These are phyloP conservation scores for Kwoniella shandongensis DNA, from an alignment of 768 basidiomycete genomes.

Conservation along the genomic window DNA sequence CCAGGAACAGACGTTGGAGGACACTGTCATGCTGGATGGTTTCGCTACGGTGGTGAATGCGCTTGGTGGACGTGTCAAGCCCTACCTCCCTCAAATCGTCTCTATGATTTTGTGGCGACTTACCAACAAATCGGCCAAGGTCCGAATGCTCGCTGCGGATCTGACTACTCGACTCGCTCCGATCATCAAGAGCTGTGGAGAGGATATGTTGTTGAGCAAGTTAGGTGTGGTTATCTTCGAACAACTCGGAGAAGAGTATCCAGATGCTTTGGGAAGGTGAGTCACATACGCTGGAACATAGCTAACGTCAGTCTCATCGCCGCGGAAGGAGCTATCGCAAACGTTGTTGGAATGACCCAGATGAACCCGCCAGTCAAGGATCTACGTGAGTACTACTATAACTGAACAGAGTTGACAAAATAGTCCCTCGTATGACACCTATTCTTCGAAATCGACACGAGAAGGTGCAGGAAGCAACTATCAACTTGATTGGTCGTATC, in stretches of 20 bases:
- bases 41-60: constrained; percentile 98
- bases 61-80: constrained; percentile 90
- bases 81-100: constrained; percentile 97
- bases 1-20: constrained; percentile 99
- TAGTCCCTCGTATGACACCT: constrained; percentile 99
- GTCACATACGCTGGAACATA: constrained; percentile 16
- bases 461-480: constrained; percentile 98
- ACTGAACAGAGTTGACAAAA: constrained; percentile 26
- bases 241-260: constrained; percentile 98
- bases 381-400: constrained; percentile 67
- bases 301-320: constrained; percentile 78
- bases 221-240: constrained; percentile 96
- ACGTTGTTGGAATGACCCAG: constrained; percentile 99
- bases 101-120: constrained; percentile 98
- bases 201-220: constrained; percentile 92
- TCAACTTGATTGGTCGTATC: constrained; percentile 99
- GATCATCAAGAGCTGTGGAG: constrained; percentile 98
- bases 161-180: constrained; percentile 91
- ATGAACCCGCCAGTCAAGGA: constrained; percentile 99
- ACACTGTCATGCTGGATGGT: constrained; percentile 98
- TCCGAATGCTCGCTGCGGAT: constrained; percentile 98
- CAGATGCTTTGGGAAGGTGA: constrained; percentile 84
- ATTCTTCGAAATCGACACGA: constrained; percentile 98
- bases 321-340: constrained; percentile 96
- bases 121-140: constrained; percentile 99